Base-by-base conservation (phyloP, 768 basidiomycete genomes). In the Austroboletus festivus region DNA sequence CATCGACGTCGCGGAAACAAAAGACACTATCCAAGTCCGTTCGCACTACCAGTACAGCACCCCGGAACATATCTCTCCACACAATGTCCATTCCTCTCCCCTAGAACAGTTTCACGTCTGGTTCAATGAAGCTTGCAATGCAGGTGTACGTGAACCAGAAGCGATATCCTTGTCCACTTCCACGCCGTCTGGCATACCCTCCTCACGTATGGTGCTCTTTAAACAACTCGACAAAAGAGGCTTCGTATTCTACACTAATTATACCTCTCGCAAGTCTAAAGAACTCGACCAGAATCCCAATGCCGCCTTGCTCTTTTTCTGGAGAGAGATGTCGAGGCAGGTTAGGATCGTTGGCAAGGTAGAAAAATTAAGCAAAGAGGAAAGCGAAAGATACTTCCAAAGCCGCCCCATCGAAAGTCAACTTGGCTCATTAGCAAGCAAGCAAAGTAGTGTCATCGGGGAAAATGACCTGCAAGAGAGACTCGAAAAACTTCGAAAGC, bases 201-300 rank as follows among this genome's bases (percentile, higher is more conserved):
- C 90, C 31, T 82, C 86, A 11, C 83, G 95, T 55, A 79, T 90
- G 68, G 93, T 97, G 47, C 83, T 97, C 50, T 82, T 98, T 62
- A 96, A 94, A 69, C 81, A 92, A 62, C 81, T 91, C 59, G 96
- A 98, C 73, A 61, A 76, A 24, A 81, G 75, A 46, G 96, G 96
- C 43, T 97, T 98, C 72, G 81, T 95, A 48, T 96, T 97, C 73
- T 99, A 80, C 77, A 98, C 95, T 26, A 99, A 99, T 71, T 98
- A 98, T 72, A 80, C 83, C 34, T 95, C 93, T 11, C 82, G 94
- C 55, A 99, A 98, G 71, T 93, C 91, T 3, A 63, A 70, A 35
- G 96, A 98, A 65, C 77, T 98, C 23, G 48, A 68, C 6, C 76
- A 71, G 33, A 93, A 93, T 62, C 89, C 90, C 0, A 73, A 84